Base-by-base conservation (phyloP, 129 eudicot species). In the Centaurea solstitialis region DNA sequence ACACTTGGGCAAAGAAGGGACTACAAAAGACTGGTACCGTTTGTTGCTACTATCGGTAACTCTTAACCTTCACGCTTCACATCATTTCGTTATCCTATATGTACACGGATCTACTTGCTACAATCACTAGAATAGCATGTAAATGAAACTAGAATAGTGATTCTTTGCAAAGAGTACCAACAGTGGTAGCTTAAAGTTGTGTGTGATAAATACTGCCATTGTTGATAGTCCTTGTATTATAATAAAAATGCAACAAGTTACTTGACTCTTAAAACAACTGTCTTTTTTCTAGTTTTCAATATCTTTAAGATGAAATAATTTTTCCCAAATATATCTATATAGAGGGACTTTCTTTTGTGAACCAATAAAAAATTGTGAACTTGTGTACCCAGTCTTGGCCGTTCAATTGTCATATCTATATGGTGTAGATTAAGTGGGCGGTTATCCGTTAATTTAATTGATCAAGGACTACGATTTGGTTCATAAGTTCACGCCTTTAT, bases 21-120 rank as follows among this genome's bases (percentile, higher is more conserved):
- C 75, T 88, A 91, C 80, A 91, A 88, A 85, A 85, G 97, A 79
- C 79, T 93, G 76, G 98, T 91, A 43, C 98, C 98, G 6, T 93
- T 93, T 76, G 94, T 93, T 43, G 74, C 89, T 41, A 91, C 84
- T 38, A 88, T 84, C 7, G 93, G 90, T 38, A 89, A 91, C 72
- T 68, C 80, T n/a, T 91, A 81, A 75, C 76, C 73, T 23, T 81
- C 68, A 78, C 23, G 38, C 73, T 23, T 68, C 41, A 68, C 23
- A 21, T 39, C 11, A 28, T 47, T 35, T 35, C 28, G 7, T 59
- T 74, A 11, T 24, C 57, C 57, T 47, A 47, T 47, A 47, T 3
- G 59, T 47, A 47, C 13, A 1, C 1, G 18, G 59, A 47, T 47
- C 59, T 12, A 47, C 59, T 47, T 47, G 59, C 59, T 47, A 41